Evolutionary conservation across 1,284 basidiomycete species (phyloP).

Genomic region (Schizophyllum amplum): DNA sequence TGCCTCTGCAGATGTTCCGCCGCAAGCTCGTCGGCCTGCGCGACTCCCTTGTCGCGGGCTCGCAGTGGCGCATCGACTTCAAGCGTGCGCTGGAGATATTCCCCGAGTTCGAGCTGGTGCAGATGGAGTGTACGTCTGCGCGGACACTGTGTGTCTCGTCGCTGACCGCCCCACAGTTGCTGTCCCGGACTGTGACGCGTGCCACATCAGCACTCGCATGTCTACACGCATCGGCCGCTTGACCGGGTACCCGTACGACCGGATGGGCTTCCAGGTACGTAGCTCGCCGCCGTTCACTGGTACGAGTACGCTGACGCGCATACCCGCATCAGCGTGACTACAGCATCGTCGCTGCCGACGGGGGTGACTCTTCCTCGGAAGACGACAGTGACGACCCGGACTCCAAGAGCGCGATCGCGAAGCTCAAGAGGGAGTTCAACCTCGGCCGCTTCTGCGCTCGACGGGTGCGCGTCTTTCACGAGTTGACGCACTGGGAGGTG

Average conservation of each 20-base stretch:
- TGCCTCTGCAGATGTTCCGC: constrained; percentile 52
- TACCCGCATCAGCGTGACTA: not conserved
- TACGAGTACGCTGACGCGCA: not conserved
- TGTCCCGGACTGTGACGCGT: constrained; percentile 67
- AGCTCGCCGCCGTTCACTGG: too few species aligned
- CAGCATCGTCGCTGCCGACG: not conserved
- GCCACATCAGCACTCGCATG: constrained; percentile 59
- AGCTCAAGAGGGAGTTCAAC: constrained; percentile 33
- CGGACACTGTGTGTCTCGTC: constrained; percentile 5
- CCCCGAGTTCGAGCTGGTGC: constrained; percentile 49
- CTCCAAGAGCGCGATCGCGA: constrained; percentile 20
- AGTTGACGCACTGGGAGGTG: constrained; percentile 84
- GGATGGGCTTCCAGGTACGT: constrained; percentile 45
- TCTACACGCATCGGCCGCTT: constrained; percentile 55
- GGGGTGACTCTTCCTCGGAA: constrained; percentile 13
- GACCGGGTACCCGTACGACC: constrained; percentile 53
- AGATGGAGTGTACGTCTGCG: constrained; percentile 42
- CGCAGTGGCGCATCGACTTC: constrained; percentile 69
- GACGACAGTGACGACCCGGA: constrained; percentile 24
- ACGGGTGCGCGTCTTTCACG: constrained; percentile 63
- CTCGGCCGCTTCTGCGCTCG: constrained; percentile 72
- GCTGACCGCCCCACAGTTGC: not conserved
- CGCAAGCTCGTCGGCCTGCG: constrained; percentile 60
- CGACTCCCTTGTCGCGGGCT: constrained; percentile 69
- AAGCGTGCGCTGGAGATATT: constrained; percentile 56